Conservation (phyloP, 345 rosid species). For the Mercurialis annua region DNA sequence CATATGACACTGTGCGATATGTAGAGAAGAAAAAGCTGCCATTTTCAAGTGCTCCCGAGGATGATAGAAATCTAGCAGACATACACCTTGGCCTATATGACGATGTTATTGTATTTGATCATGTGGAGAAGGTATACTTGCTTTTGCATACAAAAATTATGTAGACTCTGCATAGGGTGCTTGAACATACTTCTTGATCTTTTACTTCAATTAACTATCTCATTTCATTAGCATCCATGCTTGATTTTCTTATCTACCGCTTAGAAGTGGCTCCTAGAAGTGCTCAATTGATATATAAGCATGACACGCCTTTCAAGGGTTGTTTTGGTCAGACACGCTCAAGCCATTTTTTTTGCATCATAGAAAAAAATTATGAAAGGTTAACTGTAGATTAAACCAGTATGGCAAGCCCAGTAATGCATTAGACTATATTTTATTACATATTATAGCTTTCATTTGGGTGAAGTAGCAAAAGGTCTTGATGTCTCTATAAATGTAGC, state of each 20-base stretch:
- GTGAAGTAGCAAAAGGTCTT: background rate
- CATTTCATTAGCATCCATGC: background rate
- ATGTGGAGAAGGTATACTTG: conserved; percentile 68
- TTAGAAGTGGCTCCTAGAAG: background rate
- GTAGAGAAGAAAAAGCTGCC: conserved; percentile 75
- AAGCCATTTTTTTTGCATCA: background rate
- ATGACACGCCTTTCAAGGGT: too few relatives aligned
- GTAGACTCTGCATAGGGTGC: background rate
- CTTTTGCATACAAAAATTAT: background rate
- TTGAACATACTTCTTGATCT: background rate
- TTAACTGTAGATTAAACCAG: background rate
- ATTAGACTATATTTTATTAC: background rate
- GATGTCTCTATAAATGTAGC: background rate
- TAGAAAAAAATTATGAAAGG: background rate
- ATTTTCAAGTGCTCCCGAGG: conserved; percentile 64
- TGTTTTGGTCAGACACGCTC: background rate
- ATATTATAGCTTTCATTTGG: background rate
- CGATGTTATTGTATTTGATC: conserved; percentile 80
- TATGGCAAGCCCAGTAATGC: background rate
- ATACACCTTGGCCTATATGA: conserved; percentile 83
- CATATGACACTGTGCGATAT: conserved; percentile 83
- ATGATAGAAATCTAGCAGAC: conserved; percentile 85
- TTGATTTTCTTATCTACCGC: background rate
- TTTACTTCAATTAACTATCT: background rate
- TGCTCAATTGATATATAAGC: background rate